Evolutionary conservation across 768 basidiomycete genomes (phyloP).

Genomic region (Coprinellus aureogranulatus): DNA sequence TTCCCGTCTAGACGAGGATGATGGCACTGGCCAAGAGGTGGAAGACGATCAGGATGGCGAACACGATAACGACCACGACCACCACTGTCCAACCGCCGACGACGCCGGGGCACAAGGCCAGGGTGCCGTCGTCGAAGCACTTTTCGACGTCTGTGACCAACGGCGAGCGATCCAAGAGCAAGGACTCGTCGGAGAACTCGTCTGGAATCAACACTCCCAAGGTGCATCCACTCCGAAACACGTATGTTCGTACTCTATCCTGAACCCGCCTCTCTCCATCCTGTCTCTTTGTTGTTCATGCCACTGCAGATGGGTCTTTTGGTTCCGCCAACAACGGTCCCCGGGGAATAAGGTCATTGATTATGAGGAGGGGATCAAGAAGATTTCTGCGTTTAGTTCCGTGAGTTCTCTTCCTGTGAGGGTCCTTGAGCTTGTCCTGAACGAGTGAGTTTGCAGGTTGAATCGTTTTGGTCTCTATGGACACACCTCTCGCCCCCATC

Average conservation of each 20-base stretch:
- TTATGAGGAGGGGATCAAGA: constrained; percentile 95
- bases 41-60: constrained; percentile 10
- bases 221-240: constrained; percentile 79
- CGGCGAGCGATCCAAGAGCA: constrained; percentile 41
- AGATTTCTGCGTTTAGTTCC: constrained; percentile 85
- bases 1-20: too few relatives aligned
- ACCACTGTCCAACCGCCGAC: constrained; percentile 14
- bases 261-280: constrained; percentile 12
- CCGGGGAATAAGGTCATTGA: constrained; percentile 87
- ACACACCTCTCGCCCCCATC: constrained; percentile 89
- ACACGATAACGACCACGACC: constrained; percentile 19
- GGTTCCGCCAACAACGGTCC: constrained; percentile 87
- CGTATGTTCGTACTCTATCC: constrained; percentile 71
- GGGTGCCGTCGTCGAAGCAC: constrained; percentile 58
- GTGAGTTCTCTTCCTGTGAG: constrained; percentile 39
- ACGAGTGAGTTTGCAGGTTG: constrained; percentile 52
- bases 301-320: constrained; percentile 76
- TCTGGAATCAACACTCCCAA: constrained; percentile 32
- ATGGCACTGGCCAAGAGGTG: too few relatives aligned
- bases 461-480: constrained; percentile 94
- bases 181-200: constrained; percentile 35
- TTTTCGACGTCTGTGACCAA: constrained; percentile 52
- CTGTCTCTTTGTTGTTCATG: constrained; percentile 16
- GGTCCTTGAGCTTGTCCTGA: not conserved
- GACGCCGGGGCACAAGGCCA: not conserved